Percentiles rank a stretch among this genome's conserved stretches.
Evolutionary conservation across 2,329 filamentous ascomycete species (phyloP).

Genomic region (Talaromyces funiculosus): DNA sequence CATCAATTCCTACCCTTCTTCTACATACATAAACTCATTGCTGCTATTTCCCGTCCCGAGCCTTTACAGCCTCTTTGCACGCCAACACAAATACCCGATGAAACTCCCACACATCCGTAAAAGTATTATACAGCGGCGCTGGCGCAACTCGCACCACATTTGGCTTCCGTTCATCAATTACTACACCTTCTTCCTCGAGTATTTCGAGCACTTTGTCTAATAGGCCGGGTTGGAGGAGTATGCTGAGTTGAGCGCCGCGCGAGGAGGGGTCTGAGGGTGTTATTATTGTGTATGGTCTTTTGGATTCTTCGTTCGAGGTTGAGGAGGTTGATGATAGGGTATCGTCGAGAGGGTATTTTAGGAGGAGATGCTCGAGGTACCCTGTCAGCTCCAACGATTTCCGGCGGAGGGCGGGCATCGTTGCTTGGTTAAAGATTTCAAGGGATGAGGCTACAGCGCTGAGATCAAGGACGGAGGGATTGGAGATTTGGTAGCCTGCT

Average conservation of each 20-base stretch:
- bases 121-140: constrained; percentile 77
- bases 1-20: not conserved
- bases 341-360: constrained; percentile 29
- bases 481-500: constrained; percentile 76
- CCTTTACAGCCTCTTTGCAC: constrained; percentile 34
- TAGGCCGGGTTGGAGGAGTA: constrained; percentile 62
- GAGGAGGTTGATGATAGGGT: no score
- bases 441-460: constrained; percentile 68
- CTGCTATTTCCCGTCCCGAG: not conserved
- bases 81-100: constrained; percentile 49
- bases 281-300: constrained; percentile 55
- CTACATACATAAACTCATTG: no score
- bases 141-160: constrained; percentile 81
- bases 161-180: constrained; percentile 78
- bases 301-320: not conserved
- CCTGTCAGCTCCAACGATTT: constrained; percentile 69
- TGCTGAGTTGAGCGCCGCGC: constrained; percentile 72
- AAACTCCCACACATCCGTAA: constrained; percentile 65
- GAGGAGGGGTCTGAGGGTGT: constrained; percentile 64
- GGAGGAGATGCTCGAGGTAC: constrained; percentile 67
- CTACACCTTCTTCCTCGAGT: constrained; percentile 63
- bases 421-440: constrained; percentile 66
- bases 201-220: constrained; percentile 61
- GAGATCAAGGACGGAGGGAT: constrained; percentile 73
- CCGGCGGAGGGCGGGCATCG: constrained; percentile 61